Evolutionary conservation across 2,329 filamentous ascomycete species (phyloP), one percentile per base, ranked within the genome.

Genomic region (Ustilaginoidea virens): DNA sequence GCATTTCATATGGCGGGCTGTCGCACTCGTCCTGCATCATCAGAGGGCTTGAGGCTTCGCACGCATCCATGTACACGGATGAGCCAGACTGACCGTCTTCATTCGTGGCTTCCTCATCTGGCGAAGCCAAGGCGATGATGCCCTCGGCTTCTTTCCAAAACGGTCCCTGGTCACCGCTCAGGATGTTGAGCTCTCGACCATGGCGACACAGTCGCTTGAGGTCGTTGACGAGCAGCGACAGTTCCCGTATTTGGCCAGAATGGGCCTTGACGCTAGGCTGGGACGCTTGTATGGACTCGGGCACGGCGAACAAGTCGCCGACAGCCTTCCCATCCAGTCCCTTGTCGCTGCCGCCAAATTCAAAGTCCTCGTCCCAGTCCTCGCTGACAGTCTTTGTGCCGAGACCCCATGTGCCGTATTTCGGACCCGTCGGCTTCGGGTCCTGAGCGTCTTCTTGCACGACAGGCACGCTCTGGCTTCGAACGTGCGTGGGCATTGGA

Each of bases 321-420:
- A 48, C 49, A 16, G 49, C 48, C 17, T 47, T 49, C 19, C 51
- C 52, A 21, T 50, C 47, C n/a, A 51, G 50, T 4, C 36, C 47
- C 20, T 52, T 43, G 24, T 55, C 58, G 18, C 61, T 48, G 16
- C 56, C 58, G 7, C 66, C 66, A 46, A 87, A 86, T 35, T 87
- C 80, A 41, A 92, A 90, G 48, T 92, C 82, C 37, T 86, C 80
- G 41, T 87, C 82, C 82, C 82, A 92, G 44, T 90, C 81, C 47
- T 92, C 82, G 36, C 77, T 86, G 8, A 75, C 74, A 11, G 71
- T 77, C 49, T 86, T 86, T 36, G 71, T 75, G n/a, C 77, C 73
- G 23, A 83, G 56, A 3, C 79, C 80, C 80, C 80, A 87, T 1
- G 80, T 86, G 24, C 80, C 78, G 44, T 83, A 87, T 43, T 85